Conservation (phyloP, 148 eudicot species). For the Dianthus caryophyllus region DNA sequence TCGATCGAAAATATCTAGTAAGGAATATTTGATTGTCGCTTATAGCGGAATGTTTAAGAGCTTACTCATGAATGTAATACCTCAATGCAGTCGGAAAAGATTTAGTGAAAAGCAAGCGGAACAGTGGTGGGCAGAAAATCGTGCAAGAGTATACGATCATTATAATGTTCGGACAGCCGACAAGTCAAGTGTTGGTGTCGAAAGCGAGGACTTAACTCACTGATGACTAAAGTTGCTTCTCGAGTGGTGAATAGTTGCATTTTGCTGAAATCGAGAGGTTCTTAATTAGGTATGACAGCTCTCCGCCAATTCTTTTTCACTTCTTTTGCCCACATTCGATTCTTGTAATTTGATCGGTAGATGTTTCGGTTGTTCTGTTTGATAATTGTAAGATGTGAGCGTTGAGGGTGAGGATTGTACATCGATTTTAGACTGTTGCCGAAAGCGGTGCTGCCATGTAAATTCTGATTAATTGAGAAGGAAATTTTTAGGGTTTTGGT, state of each 20-base stretch:
- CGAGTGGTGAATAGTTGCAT: constrained; percentile 12
- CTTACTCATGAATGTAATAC: background rate
- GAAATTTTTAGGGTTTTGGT: constrained; percentile 20
- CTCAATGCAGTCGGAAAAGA: constrained; percentile 77
- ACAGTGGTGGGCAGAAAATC: constrained; percentile 95
- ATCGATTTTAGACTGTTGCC: constrained; percentile 38
- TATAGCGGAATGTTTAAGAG: background rate
- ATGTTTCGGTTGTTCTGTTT: constrained; percentile 18
- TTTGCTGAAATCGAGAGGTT: constrained; percentile 10
- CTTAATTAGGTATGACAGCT: constrained; percentile 21
- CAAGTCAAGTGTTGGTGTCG: constrained; percentile 80
- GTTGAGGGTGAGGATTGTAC: constrained; percentile 62
- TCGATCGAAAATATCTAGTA: too few relatives aligned
- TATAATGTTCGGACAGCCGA: constrained; percentile 85
- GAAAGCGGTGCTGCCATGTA: constrained; percentile 45
- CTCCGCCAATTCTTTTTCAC: constrained; percentile 17
- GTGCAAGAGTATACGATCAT: constrained; percentile 76
- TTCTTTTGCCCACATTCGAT: constrained; percentile 21
- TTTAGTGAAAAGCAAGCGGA: constrained; percentile 97
- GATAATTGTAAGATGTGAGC: constrained; percentile 25
- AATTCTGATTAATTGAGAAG: constrained; percentile 42
- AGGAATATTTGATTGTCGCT: background rate
- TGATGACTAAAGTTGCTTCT: constrained; percentile 23
- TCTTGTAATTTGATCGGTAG: constrained; percentile 30
- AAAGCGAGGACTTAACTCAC: constrained; percentile 50